Base-by-base conservation (phyloP, 2,329 filamentous ascomycete genomes). In the Trichoderma sp. region DNA sequence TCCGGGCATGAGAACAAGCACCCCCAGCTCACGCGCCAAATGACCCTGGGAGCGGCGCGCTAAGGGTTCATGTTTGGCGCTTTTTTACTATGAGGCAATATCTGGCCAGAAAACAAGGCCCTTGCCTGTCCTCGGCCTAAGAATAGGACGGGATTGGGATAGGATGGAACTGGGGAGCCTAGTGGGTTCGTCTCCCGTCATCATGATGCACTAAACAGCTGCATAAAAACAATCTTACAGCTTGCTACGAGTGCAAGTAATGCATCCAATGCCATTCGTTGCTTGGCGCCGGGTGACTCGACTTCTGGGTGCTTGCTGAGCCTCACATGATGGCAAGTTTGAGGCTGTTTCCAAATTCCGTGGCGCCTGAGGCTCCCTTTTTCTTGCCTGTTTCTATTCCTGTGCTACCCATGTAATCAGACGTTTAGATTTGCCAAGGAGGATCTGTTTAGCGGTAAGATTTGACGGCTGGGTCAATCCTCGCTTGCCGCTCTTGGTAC, bases 1-100 rank as follows among this genome's bases (percentile, higher is more conserved):
- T 47, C 18, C n/a, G 15, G 56, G 21, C 51, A 26, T 26, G 51
- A 26, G 36, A 43, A 3, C 34, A 68, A 60, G 57, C 66, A 51
- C 24, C 64, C 39, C 58, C 43, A 64, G 58, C 60, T 71, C 60
- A 71, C 68, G 68, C 68, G 68, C 68, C 68, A 71, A 64, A 39
- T 61, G 66, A 62, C 58, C 68, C 60, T 32, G 24, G 56, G 43
- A 32, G 26, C 43, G 47, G 28, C 47, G 68, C 68, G 68, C 68
- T 71, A 71, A 71, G n/a, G 28, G 39, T 53, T 26, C 57, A 60
- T 60, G 62, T 43, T 64, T 65, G 18, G 39, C 28, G 43, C n/a
- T 8, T 26, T 64, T 57, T 71, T 71, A 64, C 21, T 71, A 71
- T 71, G 68, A 71, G 68, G 68, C 68, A 70, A 71, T 71, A 63